Evolutionary conservation across 768 basidiomycete species (phyloP).

Genomic region (Amanita rimosa): DNA sequence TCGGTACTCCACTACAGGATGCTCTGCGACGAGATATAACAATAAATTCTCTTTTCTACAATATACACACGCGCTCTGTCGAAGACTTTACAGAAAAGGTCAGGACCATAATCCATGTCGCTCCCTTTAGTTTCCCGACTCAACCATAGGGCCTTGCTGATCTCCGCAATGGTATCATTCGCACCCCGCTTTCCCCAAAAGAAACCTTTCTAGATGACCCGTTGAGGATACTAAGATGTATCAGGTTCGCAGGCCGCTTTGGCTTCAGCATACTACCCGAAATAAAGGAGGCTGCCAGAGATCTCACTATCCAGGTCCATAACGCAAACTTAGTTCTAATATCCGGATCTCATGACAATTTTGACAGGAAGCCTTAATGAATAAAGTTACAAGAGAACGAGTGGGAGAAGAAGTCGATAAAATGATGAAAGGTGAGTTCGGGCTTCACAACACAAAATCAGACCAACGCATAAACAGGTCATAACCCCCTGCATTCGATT

Average conservation of each 20-base stretch:
- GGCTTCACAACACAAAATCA: constrained; percentile 3
- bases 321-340: constrained; percentile 13
- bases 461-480: constrained; percentile 32
- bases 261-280: constrained; percentile 70
- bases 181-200: constrained; percentile 79
- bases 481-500: constrained; percentile 64
- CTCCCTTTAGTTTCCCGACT: constrained; percentile 7
- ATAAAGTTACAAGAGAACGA: constrained; percentile 84
- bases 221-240: constrained; percentile 78
- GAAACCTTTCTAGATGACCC: constrained; percentile 95
- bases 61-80: constrained; percentile 73
- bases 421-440: constrained; percentile 72
- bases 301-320: constrained; percentile 53
- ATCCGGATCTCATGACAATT: constrained; percentile 1
- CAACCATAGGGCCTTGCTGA: constrained; percentile 68
- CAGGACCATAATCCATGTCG: constrained; percentile 2
- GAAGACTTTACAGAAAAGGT: constrained; percentile 86
- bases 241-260: constrained; percentile 87
- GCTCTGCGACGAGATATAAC: constrained; percentile 87
- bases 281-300: constrained; percentile 48
- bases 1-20: constrained; percentile 89
- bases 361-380: constrained; percentile 49
- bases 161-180: constrained; percentile 61
- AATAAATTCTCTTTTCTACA: constrained; percentile 95
- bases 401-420: constrained; percentile 89